Evolutionary conservation across 2,329 filamentous ascomycete genomes (phyloP).

Genomic region (Westerdykella ornata): DNA sequence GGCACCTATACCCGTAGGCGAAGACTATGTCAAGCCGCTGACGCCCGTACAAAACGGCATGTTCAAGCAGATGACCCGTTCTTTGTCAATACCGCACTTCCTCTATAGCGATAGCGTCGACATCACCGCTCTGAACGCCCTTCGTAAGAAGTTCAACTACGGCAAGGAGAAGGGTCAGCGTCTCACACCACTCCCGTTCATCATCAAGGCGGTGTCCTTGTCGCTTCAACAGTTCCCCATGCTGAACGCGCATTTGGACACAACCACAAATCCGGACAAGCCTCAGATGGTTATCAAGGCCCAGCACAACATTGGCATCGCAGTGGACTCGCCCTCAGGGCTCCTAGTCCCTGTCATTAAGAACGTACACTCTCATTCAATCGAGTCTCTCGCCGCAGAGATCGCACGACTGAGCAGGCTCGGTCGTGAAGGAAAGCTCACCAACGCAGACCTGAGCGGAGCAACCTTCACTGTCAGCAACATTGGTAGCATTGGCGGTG

Average conservation of each 20-base stretch:
- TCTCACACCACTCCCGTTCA: slow-evolving; percentile 89
- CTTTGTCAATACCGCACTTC: slow-evolving; percentile 87
- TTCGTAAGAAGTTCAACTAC: slow-evolving; percentile 68
- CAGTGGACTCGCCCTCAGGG: slow-evolving; percentile 86
- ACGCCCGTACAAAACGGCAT: slow-evolving; percentile 81
- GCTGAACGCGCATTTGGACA: slow-evolving; percentile 80
- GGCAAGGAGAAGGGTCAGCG: slow-evolving; percentile 34
- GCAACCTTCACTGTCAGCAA: slow-evolving; percentile 96
- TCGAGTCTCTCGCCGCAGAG: slow-evolving; percentile 71
- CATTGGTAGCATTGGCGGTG: slow-evolving; percentile 90
- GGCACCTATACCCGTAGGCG: slow-evolving; percentile 23
- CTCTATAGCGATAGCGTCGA: slow-evolving; percentile 88
- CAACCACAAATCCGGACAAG: slow-evolving; percentile 50
- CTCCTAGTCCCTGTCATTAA: slow-evolving; percentile 88
- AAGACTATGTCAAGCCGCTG: slow-evolving; percentile 63
- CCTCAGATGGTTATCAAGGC: slow-evolving; percentile 71
- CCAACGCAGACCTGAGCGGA: slow-evolving; percentile 67
- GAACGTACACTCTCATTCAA: slow-evolving; percentile 69
- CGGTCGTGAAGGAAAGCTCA: slow-evolving; percentile 67
- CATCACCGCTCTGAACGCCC: slow-evolving; percentile 64
- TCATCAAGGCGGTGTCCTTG: slow-evolving; percentile 90
- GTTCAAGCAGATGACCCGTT: slow-evolving; percentile 97
- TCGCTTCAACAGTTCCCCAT: slow-evolving; percentile 75
- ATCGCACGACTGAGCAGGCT: slow-evolving; percentile 65
- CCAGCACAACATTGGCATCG: slow-evolving; percentile 90